phyloP scores from a whole-genome alignment of 2,329 filamentous ascomycete species.

The Talaromyces sp. region DNA sequence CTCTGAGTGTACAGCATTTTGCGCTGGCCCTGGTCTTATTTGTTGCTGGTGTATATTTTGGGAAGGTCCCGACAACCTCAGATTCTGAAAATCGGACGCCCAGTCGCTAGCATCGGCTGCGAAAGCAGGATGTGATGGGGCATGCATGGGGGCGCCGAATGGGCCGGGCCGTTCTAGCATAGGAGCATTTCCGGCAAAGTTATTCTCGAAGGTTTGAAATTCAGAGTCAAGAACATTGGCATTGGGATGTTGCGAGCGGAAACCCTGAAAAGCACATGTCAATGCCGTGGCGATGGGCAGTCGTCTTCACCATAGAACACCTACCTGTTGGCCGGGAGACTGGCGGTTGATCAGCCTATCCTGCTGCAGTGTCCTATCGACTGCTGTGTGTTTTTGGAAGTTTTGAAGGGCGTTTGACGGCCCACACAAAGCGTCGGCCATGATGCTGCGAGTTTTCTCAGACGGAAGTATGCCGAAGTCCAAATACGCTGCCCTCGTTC shows the following conservation, averaged over 20 bases:
- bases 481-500: not conserved
- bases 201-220: slow-evolving; percentile 63
- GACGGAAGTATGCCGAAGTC: not conserved
- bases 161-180: slow-evolving; percentile 33
- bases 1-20: slow-evolving; percentile 24
- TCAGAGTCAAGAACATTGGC: slow-evolving; percentile 58
- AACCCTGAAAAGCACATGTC: slow-evolving; percentile 45
- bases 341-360: slow-evolving; percentile 59
- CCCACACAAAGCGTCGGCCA: slow-evolving; percentile 67
- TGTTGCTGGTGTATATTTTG: slow-evolving; percentile 47
- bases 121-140: slow-evolving; percentile 21
- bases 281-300: not conserved
- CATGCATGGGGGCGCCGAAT: slow-evolving; percentile 19
- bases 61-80: slow-evolving; percentile 36
- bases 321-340: slow-evolving; percentile 50
- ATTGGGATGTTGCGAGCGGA: slow-evolving; percentile 55
- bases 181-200: slow-evolving; percentile 29
- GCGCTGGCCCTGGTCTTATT: slow-evolving; percentile 35
- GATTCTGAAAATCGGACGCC: slow-evolving; percentile 45
- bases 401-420: slow-evolving; percentile 71
- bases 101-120: slow-evolving; percentile 26
- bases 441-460: slow-evolving; percentile 29
- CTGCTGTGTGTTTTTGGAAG: slow-evolving; percentile 64
- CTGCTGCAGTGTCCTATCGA: slow-evolving; percentile 68
- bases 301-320: not conserved